These are phyloP conservation scores for Leccinum longicurvipes DNA, from an alignment of 768 basidiomycete genomes.

Conservation along the genomic window DNA sequence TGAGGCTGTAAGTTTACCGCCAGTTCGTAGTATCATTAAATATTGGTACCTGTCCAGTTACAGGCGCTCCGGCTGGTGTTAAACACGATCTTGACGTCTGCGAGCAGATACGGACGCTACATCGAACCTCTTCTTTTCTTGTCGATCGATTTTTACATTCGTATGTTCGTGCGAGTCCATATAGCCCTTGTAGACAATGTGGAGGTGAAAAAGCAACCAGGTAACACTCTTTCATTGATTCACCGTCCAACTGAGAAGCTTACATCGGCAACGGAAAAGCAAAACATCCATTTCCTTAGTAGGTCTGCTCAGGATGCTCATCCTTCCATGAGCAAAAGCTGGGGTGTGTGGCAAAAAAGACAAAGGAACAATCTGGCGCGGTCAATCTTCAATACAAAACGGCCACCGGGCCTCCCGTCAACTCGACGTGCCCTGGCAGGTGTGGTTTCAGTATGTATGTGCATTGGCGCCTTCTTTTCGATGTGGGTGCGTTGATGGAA, in stretches of 20 bases:
- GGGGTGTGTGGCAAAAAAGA: conserved; percentile 66
- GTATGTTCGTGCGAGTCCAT: conserved; percentile 80
- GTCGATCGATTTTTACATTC: conserved; percentile 96
- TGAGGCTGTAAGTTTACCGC: conserved; percentile 63
- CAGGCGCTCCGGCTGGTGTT: conserved; percentile 92
- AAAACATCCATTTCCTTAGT: conserved; percentile 84
- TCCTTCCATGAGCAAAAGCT: conserved; percentile 80
- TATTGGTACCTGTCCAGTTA: not conserved
- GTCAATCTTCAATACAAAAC: conserved; percentile 70
- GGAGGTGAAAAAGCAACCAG: conserved; percentile 78
- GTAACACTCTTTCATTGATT: conserved; percentile 41
- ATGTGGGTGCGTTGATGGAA: not conserved
- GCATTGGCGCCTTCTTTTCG: conserved; percentile 23
- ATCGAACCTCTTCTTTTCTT: conserved; percentile 87
- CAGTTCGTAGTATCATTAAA: not conserved
- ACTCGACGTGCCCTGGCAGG: conserved; percentile 73
- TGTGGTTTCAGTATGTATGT: conserved; percentile 80
- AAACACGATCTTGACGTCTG: conserved; percentile 79
- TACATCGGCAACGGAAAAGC: conserved; percentile 39
- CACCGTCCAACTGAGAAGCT: not conserved
- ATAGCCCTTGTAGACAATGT: conserved; percentile 64
- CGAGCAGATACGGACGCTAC: conserved; percentile 87
- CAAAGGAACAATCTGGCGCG: conserved; percentile 51
- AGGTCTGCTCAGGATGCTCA: conserved; percentile 83
- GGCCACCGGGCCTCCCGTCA: conserved; percentile 61